Percentiles rank a stretch among this genome's conserved stretches.
phyloP scores from a whole-genome alignment of 495 filamentous ascomycete genomes.

The Trichoderma virens region DNA sequence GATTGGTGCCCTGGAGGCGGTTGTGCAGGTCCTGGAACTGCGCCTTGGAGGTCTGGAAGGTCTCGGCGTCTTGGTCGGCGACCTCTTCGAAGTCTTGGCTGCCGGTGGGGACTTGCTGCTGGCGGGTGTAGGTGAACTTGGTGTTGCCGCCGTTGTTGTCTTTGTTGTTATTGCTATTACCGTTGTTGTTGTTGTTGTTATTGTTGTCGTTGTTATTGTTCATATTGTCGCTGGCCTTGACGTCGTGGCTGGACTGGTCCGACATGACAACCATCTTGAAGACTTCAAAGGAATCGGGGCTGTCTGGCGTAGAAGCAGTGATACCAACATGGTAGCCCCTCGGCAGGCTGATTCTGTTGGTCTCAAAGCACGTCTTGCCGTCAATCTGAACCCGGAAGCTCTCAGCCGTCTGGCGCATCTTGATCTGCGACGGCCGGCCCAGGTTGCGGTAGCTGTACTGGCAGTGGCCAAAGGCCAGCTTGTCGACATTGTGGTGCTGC shows the following conservation, averaged over 20 bases:
- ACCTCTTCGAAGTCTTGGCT: slow-evolving; percentile 28
- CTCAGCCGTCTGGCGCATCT: slow-evolving; percentile 56
- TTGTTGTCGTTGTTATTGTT: slow-evolving; percentile 24
- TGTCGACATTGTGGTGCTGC: slow-evolving; percentile 69
- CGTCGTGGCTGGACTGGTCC: slow-evolving; percentile 22
- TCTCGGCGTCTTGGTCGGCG: slow-evolving; percentile 38
- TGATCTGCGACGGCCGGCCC: slow-evolving; percentile 69
- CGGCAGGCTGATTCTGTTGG: slow-evolving; percentile 67
- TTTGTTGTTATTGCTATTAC: slow-evolving; percentile 20
- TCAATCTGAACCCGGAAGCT: slow-evolving; percentile 75
- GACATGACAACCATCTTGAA: slow-evolving; percentile 74
- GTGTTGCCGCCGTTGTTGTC: slow-evolving; percentile 17
- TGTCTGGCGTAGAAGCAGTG: slow-evolving; percentile 80
- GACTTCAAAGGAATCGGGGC: slow-evolving; percentile 87
- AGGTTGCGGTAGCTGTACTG: slow-evolving; percentile 86
- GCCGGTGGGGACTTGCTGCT: background rate
- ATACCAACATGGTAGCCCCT: slow-evolving; percentile 79
- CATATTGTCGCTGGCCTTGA: slow-evolving; percentile 29
- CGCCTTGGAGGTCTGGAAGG: slow-evolving; percentile 42
- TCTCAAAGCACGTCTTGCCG: slow-evolving; percentile 76
- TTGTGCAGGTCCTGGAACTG: slow-evolving; percentile 79
- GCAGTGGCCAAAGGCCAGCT: slow-evolving; percentile 88
- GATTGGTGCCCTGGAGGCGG: slow-evolving; percentile 67
- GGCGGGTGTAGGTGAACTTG: slow-evolving; percentile 5
- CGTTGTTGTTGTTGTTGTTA: slow-evolving; percentile 16